Evolutionary conservation across 257 asterid species (phyloP), one percentile per base, ranked within the genome.

Genomic region (Scutellaria galericulata): DNA sequence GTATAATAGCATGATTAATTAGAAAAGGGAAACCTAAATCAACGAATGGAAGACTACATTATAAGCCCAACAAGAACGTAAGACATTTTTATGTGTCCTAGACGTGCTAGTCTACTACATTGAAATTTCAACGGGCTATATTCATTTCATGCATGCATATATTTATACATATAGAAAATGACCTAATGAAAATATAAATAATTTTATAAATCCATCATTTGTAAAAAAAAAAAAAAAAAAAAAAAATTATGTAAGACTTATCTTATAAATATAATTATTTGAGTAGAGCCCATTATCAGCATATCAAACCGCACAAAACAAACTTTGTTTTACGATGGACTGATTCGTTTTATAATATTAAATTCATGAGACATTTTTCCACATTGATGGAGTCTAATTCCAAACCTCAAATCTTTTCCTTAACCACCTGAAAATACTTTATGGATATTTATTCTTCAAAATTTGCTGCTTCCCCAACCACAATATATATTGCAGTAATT

Each of bases 341-440:
- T 24, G 27, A 24, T 24, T 24, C 27, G 2, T 24, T 24, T 24
- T 24, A 24, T 2, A 24, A 24, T 24, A 24, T 24, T 24, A 24
- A 24, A 24, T 24, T 24, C 2, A 24, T 24, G 27, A 24, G 27
- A 24, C 0, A 1, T 20, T 64, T 54, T 78, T 73, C 75, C 72
- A 72, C 78, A 46, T 6, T 73, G 82, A 78, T 55, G n/a, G 73
- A 52, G 9, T 70, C 64, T 50, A 58, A 56, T 73, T 68, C 73
- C 80, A 54, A 76, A 76, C 62, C 22, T 67, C 68, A 62, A 70
- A 76, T 76, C 76, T 63, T 76, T 76, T 76, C 24, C 80, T 76
- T 76, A 59, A 51, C 55, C 45, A 20, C 72, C 76, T 62, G 46
- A 53, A 68, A 62, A 27, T 67, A 51, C 75, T 75, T 67, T 67